A percentile compares a stretch with the other conserved stretches of the same genome.
These are phyloP conservation scores for Nicotiana benthamiana DNA, from an alignment of 257 asterid species.

Conservation along the genomic window DNA sequence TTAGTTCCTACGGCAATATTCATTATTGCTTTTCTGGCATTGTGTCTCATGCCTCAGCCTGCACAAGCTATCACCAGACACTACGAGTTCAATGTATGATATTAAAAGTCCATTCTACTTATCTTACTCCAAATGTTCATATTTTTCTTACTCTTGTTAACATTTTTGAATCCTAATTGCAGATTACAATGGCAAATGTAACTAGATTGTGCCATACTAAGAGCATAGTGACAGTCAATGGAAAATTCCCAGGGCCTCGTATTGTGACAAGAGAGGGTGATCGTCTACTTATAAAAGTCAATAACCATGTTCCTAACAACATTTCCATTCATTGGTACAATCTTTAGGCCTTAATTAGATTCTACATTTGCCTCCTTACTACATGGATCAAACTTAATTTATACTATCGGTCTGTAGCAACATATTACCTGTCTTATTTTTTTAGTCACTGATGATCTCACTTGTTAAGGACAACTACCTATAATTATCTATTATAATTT, in stretches of 20 bases:
- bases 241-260: conserved; percentile 59
- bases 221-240: conserved; percentile 58
- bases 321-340: conserved; percentile 56
- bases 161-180: background rate
- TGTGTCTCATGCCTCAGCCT: conserved; percentile 11
- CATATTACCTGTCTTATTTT: no score
- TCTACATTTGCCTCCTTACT: background rate
- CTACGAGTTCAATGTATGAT: conserved; percentile 35
- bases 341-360: background rate
- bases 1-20: background rate
- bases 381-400: background rate
- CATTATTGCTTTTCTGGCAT: background rate
- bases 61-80: conserved; percentile 32
- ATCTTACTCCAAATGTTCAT: background rate
- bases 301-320: conserved; percentile 43
- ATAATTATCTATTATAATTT: background rate
- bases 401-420: no score
- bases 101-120: background rate
- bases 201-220: conserved; percentile 57
- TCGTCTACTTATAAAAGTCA: conserved; percentile 42
- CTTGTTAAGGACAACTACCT: background rate
- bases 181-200: conserved; percentile 46
- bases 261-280: conserved; percentile 61
- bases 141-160: background rate
- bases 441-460: background rate